Evolutionary conservation across 2,329 filamentous ascomycete species (phyloP).

Genomic region (Botrytis fabae): DNA sequence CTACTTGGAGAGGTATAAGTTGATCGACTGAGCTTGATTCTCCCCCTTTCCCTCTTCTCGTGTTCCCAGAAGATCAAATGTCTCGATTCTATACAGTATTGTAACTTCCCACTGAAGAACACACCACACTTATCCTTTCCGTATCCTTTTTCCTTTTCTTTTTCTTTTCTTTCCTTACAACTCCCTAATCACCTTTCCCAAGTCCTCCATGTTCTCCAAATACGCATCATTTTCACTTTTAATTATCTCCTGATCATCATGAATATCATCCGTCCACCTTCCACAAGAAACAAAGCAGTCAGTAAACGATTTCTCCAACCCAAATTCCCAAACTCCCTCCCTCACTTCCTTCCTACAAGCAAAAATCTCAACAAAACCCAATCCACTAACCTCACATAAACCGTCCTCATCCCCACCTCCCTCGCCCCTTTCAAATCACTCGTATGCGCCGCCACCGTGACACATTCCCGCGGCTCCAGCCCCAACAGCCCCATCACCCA

Average conservation of each 20-base stretch:
- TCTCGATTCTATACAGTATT: neutral
- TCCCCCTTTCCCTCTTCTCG: neutral
- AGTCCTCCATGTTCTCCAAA: neutral
- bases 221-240: neutral
- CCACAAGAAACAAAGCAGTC: neutral
- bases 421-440: neutral
- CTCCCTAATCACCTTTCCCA: neutral
- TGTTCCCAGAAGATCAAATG: neutral
- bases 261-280: neutral
- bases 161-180: neutral
- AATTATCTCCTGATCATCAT: neutral
- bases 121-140: neutral
- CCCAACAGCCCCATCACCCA: neutral
- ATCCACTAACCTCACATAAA: neutral
- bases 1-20: neutral
- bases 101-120: neutral
- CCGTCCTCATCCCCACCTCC: neutral
- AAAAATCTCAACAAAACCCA: neutral
- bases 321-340: too few species aligned
- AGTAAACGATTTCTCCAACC: neutral
- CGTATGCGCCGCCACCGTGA: neutral
- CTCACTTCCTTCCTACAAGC: too few species aligned
- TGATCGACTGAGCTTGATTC: neutral
- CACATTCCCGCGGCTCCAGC: neutral
- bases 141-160: neutral